phyloP scores from a whole-genome alignment of 2,329 filamentous ascomycete species.

The Rhytidhysteron rufulum region DNA sequence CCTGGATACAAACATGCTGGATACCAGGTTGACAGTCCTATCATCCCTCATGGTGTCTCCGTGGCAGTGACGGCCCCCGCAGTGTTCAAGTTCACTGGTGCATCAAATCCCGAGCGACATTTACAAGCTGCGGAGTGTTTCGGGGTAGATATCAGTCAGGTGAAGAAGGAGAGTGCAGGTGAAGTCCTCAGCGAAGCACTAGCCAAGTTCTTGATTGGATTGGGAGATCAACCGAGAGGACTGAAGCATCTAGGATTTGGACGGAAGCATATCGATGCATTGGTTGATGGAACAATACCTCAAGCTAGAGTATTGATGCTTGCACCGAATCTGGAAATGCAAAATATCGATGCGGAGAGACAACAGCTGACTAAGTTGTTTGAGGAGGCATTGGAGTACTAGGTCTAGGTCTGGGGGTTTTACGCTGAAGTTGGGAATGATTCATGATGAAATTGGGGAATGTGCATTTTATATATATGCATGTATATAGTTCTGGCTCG shows the following conservation, averaged over 20 bases:
- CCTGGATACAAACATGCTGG: slow-evolving; percentile 83
- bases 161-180: slow-evolving; percentile 85
- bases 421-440: too few species aligned
- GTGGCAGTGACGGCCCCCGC: slow-evolving; percentile 91
- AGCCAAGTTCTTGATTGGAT: slow-evolving; percentile 69
- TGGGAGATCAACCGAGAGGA: slow-evolving; percentile 89
- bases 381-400: slow-evolving; percentile 44
- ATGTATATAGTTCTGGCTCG: too few species aligned
- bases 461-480: neutral
- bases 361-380: slow-evolving; percentile 47
- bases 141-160: slow-evolving; percentile 81
- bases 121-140: slow-evolving; percentile 85
- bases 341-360: slow-evolving; percentile 44
- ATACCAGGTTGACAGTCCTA: slow-evolving; percentile 70
- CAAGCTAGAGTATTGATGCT: slow-evolving; percentile 88
- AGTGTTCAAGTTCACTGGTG: slow-evolving; percentile 88
- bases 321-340: slow-evolving; percentile 67
- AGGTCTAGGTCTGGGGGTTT: too few species aligned
- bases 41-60: slow-evolving; percentile 94
- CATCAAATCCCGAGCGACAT: slow-evolving; percentile 90
- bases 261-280: slow-evolving; percentile 66
- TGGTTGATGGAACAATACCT: slow-evolving; percentile 93
- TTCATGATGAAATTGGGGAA: neutral
- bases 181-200: slow-evolving; percentile 83
- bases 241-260: slow-evolving; percentile 80